Conservation (phyloP, 768 basidiomycete genomes). For the Tylopilus subfusipes region DNA sequence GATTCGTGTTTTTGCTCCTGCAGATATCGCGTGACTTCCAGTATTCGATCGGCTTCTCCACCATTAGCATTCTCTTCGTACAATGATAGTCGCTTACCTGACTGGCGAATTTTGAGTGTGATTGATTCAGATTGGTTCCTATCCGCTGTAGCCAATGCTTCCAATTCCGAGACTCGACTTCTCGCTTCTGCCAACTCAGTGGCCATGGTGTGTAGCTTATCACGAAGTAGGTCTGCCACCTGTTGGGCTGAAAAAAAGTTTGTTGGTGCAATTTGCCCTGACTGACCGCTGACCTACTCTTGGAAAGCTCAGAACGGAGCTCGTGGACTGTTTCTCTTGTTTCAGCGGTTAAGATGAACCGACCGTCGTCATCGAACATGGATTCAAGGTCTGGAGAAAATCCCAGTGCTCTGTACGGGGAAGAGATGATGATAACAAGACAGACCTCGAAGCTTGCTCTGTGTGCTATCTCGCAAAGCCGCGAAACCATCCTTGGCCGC, state of each 20-base stretch:
- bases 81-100: constrained; percentile 16
- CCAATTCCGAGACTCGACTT: constrained; percentile 37
- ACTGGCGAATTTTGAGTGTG: constrained; percentile 22
- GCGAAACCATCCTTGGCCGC: constrained; percentile 24
- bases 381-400: constrained; percentile 26
- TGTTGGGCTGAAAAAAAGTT: constrained; percentile 39
- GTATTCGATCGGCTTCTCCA: constrained; percentile 20
- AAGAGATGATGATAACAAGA: background rate
- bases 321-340: constrained; percentile 32
- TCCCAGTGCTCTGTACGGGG: background rate
- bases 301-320: constrained; percentile 34
- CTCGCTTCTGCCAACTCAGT: constrained; percentile 43
- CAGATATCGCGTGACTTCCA: constrained; percentile 22
- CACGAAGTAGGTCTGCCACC: constrained; percentile 47
- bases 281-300: constrained; percentile 24
- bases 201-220: constrained; percentile 41
- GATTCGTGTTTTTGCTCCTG: constrained; percentile 30
- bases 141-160: constrained; percentile 23
- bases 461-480: constrained; percentile 21
- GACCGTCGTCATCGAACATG: constrained; percentile 27
- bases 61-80: constrained; percentile 13
- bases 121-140: constrained; percentile 21
- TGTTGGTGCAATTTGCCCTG: background rate
- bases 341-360: constrained; percentile 23
- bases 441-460: constrained; percentile 27